Evolutionary conservation across 2,329 filamentous ascomycete species (phyloP).

Genomic region (Tolypocladium tundrense): DNA sequence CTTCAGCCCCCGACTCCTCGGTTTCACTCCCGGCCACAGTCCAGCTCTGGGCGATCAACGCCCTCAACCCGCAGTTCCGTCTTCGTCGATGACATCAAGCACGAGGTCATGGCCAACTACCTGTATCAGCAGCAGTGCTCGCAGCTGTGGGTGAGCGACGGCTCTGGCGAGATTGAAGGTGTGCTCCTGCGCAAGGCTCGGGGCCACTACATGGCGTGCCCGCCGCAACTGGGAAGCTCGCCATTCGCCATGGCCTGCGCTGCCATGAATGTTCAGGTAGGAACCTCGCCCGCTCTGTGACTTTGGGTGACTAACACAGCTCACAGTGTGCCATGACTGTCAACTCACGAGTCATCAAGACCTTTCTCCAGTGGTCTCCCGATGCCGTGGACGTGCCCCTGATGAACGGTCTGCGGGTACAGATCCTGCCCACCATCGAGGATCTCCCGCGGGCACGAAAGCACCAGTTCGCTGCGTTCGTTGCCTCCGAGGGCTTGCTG

Average conservation of each 20-base stretch:
- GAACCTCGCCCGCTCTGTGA: not conserved
- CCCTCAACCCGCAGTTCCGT: conserved; percentile 36
- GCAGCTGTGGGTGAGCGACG: conserved; percentile 63
- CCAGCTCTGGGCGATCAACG: conserved; percentile 33
- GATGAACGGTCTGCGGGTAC: conserved; percentile 65
- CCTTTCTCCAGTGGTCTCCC: conserved; percentile 63
- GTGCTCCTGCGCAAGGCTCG: conserved; percentile 59
- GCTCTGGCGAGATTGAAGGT: conserved; percentile 58
- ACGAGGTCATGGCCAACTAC: conserved; percentile 77
- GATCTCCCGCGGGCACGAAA: conserved; percentile 63
- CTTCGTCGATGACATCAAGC: conserved; percentile 62
- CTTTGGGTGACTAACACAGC: not conserved
- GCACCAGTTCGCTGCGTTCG: conserved; percentile 72
- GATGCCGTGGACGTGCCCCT: conserved; percentile 66
- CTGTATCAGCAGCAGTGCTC: conserved; percentile 71
- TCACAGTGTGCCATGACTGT: conserved; percentile 66
- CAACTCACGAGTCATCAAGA: conserved; percentile 70
- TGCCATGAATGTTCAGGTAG: conserved; percentile 62
- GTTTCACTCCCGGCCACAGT: conserved; percentile 19
- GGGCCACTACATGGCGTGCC: conserved; percentile 64
- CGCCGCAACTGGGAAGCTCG: conserved; percentile 52
- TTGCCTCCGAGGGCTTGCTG: conserved; percentile 59
- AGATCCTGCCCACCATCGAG: conserved; percentile 62
- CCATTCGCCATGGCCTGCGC: conserved; percentile 54
- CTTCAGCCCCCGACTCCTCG: conserved; percentile 37